phyloP scores from a whole-genome alignment of 2,329 filamentous ascomycete genomes.

The Cercospora janseana region DNA sequence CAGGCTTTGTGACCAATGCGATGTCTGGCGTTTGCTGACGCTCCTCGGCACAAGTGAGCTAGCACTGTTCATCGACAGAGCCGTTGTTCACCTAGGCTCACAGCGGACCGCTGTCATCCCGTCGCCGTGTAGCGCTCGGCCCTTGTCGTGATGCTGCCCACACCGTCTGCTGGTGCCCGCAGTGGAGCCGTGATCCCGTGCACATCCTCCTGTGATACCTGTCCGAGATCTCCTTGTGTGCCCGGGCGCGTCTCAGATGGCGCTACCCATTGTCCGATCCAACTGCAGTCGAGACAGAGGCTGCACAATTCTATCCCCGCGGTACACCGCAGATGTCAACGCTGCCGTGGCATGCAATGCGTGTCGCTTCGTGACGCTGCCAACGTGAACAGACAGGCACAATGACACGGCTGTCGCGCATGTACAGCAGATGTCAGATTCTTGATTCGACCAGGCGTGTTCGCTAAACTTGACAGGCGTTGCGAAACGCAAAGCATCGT shows the following conservation, averaged over 20 bases:
- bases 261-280: constrained; percentile 27
- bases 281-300: constrained; percentile 18
- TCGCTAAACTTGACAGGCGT: constrained; percentile 14
- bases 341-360: constrained; percentile 25
- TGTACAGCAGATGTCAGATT: constrained; percentile 9
- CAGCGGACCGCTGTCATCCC: constrained; percentile 18
- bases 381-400: constrained; percentile 29
- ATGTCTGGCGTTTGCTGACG: constrained; percentile 28
- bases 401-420: constrained; percentile 12
- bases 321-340: constrained; percentile 26
- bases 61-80: background rate
- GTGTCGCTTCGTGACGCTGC: constrained; percentile 25
- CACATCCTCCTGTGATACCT: constrained; percentile 16
- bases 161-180: constrained; percentile 20
- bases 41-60: background rate
- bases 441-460: constrained; percentile 6
- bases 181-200: constrained; percentile 17
- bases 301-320: constrained; percentile 21
- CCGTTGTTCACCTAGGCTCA: constrained; percentile 12
- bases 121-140: constrained; percentile 15
- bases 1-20: constrained; percentile 18
- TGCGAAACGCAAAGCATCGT: constrained; percentile 3
- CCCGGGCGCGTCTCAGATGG: constrained; percentile 27
- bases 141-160: constrained; percentile 16
- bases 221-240: constrained; percentile 25